Conservation (phyloP, 345 rosid genomes). For the Linum lewisii region DNA sequence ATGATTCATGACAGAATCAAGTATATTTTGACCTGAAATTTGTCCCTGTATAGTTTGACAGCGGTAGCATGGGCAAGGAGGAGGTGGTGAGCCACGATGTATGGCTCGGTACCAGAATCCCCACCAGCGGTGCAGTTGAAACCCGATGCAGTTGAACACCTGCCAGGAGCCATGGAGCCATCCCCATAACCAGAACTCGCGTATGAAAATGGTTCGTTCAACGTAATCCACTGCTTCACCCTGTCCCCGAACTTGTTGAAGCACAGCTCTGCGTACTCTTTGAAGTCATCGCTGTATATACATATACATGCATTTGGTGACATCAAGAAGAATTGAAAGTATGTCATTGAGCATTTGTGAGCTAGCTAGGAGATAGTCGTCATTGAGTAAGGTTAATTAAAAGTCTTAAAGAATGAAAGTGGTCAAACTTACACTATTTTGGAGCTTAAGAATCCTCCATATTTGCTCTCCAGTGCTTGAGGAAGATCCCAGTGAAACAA, state of each 20-base stretch:
- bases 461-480: background rate
- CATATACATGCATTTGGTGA: too few relatives aligned
- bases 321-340: too few relatives aligned
- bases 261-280: slow-evolving; percentile 11
- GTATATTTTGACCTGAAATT: background rate
- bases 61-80: slow-evolving; percentile 21
- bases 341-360: too few relatives aligned
- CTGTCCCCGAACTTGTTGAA: slow-evolving; percentile 1
- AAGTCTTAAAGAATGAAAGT: too few relatives aligned
- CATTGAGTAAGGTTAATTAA: too few relatives aligned
- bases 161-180: slow-evolving; percentile 6
- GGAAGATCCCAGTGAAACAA: background rate
- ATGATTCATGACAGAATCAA: too few relatives aligned
- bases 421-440: slow-evolving; percentile 1
- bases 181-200: slow-evolving; percentile 10
- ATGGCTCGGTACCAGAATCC: slow-evolving; percentile 15
- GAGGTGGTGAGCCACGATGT: slow-evolving; percentile 11
- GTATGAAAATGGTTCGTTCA: slow-evolving; percentile 13
- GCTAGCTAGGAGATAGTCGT: too few relatives aligned
- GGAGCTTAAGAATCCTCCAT: slow-evolving; percentile 10
- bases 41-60: slow-evolving; percentile 9
- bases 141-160: slow-evolving; percentile 5
- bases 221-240: slow-evolving; percentile 35
- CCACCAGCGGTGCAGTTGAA: slow-evolving; percentile 11
- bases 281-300: background rate